phyloP scores from a whole-genome alignment of 1,284 basidiomycete genomes.

The Ustilago shanxiensis region DNA sequence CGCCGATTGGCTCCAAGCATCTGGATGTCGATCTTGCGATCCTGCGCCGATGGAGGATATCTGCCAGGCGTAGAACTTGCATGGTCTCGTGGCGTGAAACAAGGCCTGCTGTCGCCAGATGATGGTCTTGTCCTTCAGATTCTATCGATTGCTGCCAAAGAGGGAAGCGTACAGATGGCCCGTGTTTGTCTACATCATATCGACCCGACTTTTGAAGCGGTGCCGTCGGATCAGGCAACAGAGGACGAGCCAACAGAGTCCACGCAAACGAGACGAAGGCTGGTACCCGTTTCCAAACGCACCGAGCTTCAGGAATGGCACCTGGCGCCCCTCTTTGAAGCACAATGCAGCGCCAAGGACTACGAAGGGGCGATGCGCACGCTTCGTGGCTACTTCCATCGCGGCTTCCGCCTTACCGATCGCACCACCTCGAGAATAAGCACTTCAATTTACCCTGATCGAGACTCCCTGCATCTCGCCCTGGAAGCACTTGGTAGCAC shows the following conservation, averaged over 20 bases:
- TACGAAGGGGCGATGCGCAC: constrained; percentile 47
- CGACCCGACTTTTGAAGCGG: constrained; percentile 16
- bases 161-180: constrained; percentile 44
- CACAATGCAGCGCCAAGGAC: constrained; percentile 39
- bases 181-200: constrained; percentile 24
- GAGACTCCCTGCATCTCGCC: constrained; percentile 22
- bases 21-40: constrained; percentile 60
- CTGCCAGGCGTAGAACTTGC: constrained; percentile 53
- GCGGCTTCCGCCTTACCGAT: constrained; percentile 16
- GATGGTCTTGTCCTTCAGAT: constrained; percentile 51
- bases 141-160: constrained; percentile 50
- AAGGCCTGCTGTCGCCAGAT: constrained; percentile 41
- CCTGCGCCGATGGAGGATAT: constrained; percentile 52
- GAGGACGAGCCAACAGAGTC: background rate
- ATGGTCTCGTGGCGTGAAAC: constrained; percentile 47
- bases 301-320: constrained; percentile 56
- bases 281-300: constrained; percentile 3
- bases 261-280: background rate
- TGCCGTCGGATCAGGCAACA: background rate
- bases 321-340: constrained; percentile 57
- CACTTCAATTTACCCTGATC: constrained; percentile 26
- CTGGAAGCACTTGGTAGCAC: constrained; percentile 15
- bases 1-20: constrained; percentile 35
- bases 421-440: constrained; percentile 28
- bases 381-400: constrained; percentile 15